These are phyloP conservation scores for Diversispora eburnea DNA, from an alignment of 192 early-diverging fungal species.

Conservation along the genomic window DNA sequence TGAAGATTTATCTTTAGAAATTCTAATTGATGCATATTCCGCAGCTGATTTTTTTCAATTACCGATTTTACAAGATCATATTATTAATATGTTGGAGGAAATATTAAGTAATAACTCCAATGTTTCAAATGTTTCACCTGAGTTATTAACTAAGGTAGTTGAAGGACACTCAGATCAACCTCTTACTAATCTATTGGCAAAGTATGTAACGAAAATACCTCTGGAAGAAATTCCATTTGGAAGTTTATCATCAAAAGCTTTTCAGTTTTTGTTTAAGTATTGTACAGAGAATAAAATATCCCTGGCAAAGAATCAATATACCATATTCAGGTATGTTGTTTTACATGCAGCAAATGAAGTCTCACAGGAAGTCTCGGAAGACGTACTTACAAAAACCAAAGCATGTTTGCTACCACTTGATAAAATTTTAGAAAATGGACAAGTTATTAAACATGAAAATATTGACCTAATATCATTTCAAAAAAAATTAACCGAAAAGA, in stretches of 20 bases:
- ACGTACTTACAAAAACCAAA: too few species aligned
- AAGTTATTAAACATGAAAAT: not conserved
- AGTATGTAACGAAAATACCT: not conserved
- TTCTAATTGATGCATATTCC: not conserved
- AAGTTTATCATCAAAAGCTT: not conserved
- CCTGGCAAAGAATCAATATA: not conserved
- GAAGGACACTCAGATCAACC: not conserved
- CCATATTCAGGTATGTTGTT: not conserved
- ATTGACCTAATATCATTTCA: not conserved
- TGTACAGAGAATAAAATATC: not conserved
- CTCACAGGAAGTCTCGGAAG: too few species aligned
- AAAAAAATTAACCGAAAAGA: not conserved
- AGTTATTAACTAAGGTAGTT: slow-evolving; percentile 5
- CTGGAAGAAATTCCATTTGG: not conserved
- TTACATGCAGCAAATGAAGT: too few species aligned
- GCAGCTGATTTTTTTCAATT: slow-evolving; percentile 21
- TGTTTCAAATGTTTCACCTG: not conserved
- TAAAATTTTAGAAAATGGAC: not conserved
- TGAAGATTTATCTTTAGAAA: not conserved
- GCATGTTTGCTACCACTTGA: too few species aligned
- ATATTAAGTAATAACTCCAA: not conserved
- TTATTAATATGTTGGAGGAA: not conserved
- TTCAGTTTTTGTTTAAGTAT: not conserved
- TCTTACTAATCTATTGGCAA: not conserved
- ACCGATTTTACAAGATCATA: not conserved